Conservation (phyloP, 257 asterid species). For the Nemophila menziesii region DNA sequence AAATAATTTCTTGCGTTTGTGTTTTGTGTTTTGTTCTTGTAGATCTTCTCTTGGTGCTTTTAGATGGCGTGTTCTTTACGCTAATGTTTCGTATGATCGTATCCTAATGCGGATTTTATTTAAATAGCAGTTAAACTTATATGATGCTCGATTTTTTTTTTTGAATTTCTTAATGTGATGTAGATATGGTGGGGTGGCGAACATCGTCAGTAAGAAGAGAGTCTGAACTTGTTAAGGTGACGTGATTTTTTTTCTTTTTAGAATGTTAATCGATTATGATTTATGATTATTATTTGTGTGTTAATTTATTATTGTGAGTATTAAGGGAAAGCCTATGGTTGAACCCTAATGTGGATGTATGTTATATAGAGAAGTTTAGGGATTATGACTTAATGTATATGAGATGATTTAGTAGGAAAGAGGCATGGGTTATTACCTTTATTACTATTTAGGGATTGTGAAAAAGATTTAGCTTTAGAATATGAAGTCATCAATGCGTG, state of each 20-base stretch:
- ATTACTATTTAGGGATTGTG: too few relatives aligned
- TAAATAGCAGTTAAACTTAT: neutral
- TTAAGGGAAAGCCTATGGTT: neutral
- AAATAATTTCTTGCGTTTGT: conserved; percentile 11
- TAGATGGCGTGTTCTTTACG: conserved; percentile 64
- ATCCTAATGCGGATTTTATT: conserved; percentile 24
- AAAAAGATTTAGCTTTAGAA: neutral
- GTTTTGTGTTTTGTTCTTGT: conserved; percentile 28
- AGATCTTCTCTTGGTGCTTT: conserved; percentile 88
- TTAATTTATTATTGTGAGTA: neutral
- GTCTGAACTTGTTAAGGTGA: conserved; percentile 67
- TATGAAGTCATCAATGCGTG: neutral
- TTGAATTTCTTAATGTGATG: conserved; percentile 31
- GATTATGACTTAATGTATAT: neutral
- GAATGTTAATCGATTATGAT: neutral
- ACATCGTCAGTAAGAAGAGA: conserved; percentile 88
- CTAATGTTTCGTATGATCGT: conserved; percentile 86
- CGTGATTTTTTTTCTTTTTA: conserved; percentile 3
- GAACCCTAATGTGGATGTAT: neutral
- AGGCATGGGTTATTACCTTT: too few relatives aligned
- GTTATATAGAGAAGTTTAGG: too few relatives aligned
- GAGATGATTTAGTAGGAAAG: too few relatives aligned
- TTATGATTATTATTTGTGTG: neutral
- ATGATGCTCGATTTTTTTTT: conserved; percentile 5
- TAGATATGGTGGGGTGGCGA: conserved; percentile 99